A percentile compares a stretch with the other conserved stretches of the same genome.
Conservation (phyloP, 257 asterid genomes). For the Thymus mandschuricus region DNA sequence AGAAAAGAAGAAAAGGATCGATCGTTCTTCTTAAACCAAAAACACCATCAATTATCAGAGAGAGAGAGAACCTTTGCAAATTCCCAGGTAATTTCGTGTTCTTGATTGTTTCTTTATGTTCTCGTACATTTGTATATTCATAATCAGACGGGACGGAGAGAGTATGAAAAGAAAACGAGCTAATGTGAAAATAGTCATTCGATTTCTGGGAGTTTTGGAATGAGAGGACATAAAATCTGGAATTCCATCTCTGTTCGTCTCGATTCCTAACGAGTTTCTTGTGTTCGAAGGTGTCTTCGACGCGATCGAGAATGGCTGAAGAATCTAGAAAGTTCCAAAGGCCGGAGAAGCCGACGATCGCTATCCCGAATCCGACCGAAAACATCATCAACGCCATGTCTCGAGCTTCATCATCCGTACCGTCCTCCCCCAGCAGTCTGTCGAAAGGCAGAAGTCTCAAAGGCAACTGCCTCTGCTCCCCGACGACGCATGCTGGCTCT, state of each 20-base stretch:
- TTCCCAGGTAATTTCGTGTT: constrained; percentile 37
- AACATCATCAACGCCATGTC: constrained; percentile 30
- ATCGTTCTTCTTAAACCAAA: constrained; percentile 8
- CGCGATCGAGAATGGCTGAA: constrained; percentile 48
- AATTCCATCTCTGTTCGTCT: background rate
- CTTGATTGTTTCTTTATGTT: background rate
- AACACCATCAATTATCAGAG: constrained; percentile 18
- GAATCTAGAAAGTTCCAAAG: constrained; percentile 36
- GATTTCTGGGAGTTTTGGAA: no score
- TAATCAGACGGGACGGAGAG: background rate
- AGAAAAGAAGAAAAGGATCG: no score
- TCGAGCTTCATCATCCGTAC: constrained; percentile 40
- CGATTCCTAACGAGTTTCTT: background rate
- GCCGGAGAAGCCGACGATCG: constrained; percentile 38
- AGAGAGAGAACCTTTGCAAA: constrained; percentile 12
- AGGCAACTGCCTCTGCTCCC: constrained; percentile 68
- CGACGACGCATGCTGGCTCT: constrained; percentile 72
- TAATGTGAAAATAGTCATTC: no score
- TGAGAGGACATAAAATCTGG: no score
- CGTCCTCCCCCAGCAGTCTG: constrained; percentile 53
- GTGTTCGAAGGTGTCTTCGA: background rate
- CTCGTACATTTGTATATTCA: background rate
- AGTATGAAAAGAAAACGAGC: no score
- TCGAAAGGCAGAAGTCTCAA: constrained; percentile 42
- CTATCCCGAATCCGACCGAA: constrained; percentile 30